Percentiles rank a stretch among this genome's conserved stretches.
Conservation (phyloP, 805 yeast genomes). For the Ogataea wickerhamii region DNA sequence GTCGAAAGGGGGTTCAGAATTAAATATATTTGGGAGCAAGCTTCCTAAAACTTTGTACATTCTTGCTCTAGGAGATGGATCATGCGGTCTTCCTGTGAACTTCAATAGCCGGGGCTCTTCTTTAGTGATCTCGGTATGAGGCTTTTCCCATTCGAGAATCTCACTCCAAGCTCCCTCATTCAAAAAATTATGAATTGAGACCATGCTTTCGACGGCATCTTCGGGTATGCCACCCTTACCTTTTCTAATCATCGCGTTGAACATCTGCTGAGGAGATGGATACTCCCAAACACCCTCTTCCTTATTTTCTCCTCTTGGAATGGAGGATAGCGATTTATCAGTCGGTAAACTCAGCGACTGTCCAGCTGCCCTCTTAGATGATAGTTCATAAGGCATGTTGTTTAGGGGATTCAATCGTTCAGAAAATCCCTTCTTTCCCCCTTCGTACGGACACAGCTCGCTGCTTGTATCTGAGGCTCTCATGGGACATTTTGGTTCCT, state of each 20-base stretch:
- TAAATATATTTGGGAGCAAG: constrained; percentile 68
- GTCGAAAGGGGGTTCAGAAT: constrained; percentile 87
- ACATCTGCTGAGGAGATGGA: constrained; percentile 99
- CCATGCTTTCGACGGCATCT: constrained; percentile 96
- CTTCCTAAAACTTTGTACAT: constrained; percentile 61
- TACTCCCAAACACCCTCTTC: constrained; percentile 91
- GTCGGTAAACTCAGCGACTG: constrained; percentile 78
- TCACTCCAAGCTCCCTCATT: constrained; percentile 99
- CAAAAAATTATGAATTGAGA: constrained; percentile 89
- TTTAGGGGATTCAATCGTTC: constrained; percentile 70
- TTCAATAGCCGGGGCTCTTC: constrained; percentile 72
- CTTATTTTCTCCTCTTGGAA: constrained; percentile 72
- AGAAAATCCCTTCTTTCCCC: background rate
- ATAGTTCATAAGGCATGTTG: constrained; percentile 78
- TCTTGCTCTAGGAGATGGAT: constrained; percentile 81
- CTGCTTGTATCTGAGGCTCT: background rate
- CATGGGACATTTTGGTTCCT: background rate
- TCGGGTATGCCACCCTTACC: constrained; percentile 91
- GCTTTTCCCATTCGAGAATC: constrained; percentile 85
- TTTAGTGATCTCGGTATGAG: constrained; percentile 52
- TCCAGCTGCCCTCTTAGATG: constrained; percentile 68
- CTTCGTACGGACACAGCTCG: constrained; percentile 19
- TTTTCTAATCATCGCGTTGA: constrained; percentile 93
- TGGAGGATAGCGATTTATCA: constrained; percentile 75
- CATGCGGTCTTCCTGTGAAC: constrained; percentile 91